Conservation (phyloP, 805 yeast species). For the Blastobotrys americana region DNA sequence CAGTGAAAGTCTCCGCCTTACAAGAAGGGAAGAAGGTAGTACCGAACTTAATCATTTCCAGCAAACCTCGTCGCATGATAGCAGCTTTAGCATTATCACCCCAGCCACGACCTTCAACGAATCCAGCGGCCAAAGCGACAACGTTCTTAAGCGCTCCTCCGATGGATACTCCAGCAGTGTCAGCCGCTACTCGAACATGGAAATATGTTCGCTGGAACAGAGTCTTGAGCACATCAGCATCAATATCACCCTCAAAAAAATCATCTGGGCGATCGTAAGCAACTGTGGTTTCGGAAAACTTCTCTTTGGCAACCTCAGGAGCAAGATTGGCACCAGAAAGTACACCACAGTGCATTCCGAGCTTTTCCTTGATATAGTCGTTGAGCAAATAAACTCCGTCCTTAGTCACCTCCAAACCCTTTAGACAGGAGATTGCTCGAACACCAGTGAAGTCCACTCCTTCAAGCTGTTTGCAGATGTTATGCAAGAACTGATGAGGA, state of each 20-base stretch:
- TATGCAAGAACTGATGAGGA: slow-evolving; percentile 91
- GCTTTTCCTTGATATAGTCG: slow-evolving; percentile 65
- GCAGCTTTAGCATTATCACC: slow-evolving; percentile 99
- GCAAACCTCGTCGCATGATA: slow-evolving; percentile 89
- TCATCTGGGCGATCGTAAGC: slow-evolving; percentile 76
- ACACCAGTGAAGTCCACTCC: slow-evolving; percentile 65
- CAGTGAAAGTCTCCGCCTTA: slow-evolving; percentile 72
- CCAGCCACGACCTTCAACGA: slow-evolving; percentile 97
- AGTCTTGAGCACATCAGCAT: slow-evolving; percentile 61
- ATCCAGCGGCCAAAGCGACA: slow-evolving; percentile 93
- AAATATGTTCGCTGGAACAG: slow-evolving; percentile 96
- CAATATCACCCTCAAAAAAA: slow-evolving; percentile 66
- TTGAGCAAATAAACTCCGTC: slow-evolving; percentile 81
- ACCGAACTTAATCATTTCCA: slow-evolving; percentile 85
- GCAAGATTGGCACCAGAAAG: slow-evolving; percentile 96
- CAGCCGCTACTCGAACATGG: slow-evolving; percentile 89
- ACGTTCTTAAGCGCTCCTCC: slow-evolving; percentile 97
- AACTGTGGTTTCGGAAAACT: slow-evolving; percentile 97
- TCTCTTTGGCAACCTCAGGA: slow-evolving; percentile 89
- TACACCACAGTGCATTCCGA: slow-evolving; percentile 92
- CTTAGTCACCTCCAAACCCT: slow-evolving; percentile 85
- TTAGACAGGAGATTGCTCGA: slow-evolving; percentile 90
- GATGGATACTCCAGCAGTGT: slow-evolving; percentile 91
- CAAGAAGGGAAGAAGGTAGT: slow-evolving; percentile 71
- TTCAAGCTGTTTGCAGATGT: slow-evolving; percentile 65